These are phyloP conservation scores for Fistulinella staudtii DNA, from an alignment of 1,284 basidiomycete species.

Conservation along the genomic window DNA sequence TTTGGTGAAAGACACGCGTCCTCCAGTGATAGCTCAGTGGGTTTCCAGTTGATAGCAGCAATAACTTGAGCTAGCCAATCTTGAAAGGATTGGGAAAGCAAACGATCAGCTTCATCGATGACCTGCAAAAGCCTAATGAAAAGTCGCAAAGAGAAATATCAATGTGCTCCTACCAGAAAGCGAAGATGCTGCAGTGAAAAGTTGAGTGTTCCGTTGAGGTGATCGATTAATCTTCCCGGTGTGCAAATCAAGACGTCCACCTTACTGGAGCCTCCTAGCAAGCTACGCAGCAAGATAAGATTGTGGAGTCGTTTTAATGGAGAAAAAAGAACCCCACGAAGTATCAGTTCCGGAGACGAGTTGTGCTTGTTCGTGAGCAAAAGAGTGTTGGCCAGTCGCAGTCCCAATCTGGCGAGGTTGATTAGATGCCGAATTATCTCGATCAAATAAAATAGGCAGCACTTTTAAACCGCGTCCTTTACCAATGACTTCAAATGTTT, in stretches of 20 bases:
- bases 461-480: conserved; percentile 89
- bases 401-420: conserved; percentile 56
- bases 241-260: conserved; percentile 95
- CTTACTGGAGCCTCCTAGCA: conserved; percentile 77
- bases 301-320: not conserved
- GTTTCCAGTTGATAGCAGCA: conserved; percentile 58
- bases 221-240: conserved; percentile 92
- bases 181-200: conserved; percentile 93
- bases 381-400: conserved; percentile 82
- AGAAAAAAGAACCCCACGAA: conserved; percentile 38
- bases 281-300: conserved; percentile 33
- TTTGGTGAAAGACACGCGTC: conserved; percentile 16
- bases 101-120: conserved; percentile 95
- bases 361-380: conserved; percentile 75
- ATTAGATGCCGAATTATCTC: not conserved
- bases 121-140: conserved; percentile 48
- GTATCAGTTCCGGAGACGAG: conserved; percentile 54
- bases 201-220: conserved; percentile 82
- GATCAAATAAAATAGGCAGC: conserved; percentile 10
- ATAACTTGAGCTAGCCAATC: conserved; percentile 88
- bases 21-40: not conserved
- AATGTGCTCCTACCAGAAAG: conserved; percentile 60
- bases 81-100: conserved; percentile 94
- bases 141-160: not conserved
- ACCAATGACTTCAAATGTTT: conserved; percentile 82